Percentiles rank a stretch among this genome's conserved stretches.
Evolutionary conservation across 78 protist species (phyloP).

Genomic region (Protostelium mycophagum): DNA sequence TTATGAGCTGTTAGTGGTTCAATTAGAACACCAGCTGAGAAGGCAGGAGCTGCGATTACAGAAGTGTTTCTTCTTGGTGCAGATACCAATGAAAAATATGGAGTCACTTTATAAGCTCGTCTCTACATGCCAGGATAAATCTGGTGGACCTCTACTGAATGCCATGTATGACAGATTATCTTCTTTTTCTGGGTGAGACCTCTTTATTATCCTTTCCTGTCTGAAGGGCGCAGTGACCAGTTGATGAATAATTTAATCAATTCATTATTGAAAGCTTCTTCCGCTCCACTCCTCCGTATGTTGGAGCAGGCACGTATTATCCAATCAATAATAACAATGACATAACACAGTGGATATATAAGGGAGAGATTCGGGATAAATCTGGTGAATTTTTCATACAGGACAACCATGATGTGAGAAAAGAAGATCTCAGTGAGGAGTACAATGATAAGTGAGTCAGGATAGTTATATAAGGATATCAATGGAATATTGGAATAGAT

Average conservation of each 20-base stretch:
- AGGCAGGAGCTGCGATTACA: conserved; percentile 32
- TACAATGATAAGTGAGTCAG: conserved; percentile 17
- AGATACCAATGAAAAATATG: conserved; percentile 36
- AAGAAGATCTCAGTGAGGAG: conserved; percentile 41
- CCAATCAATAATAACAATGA: background rate
- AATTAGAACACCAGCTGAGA: conserved; percentile 46
- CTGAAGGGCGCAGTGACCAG: conserved; percentile 14
- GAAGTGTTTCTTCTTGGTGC: conserved; percentile 61
- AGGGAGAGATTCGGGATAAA: conserved; percentile 65
- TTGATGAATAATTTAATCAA: conserved; percentile 9
- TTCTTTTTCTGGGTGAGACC: background rate
- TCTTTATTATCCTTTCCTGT: background rate
- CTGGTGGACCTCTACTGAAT: conserved; percentile 38
- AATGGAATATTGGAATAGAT: no score
- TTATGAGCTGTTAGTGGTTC: conserved; percentile 32
- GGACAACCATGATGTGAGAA: conserved; percentile 37
- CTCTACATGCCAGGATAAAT: background rate
- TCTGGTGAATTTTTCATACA: conserved; percentile 65
- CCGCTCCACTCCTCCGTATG: conserved; percentile 68
- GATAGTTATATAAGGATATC: background rate
- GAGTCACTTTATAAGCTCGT: conserved; percentile 14
- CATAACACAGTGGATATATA: conserved; percentile 52
- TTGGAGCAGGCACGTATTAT: conserved; percentile 5
- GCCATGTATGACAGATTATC: conserved; percentile 4
- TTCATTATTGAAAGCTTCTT: conserved; percentile 36